These are phyloP conservation scores for Kodamaea arcana DNA, from an alignment of 1,139 yeast species.

Conservation along the genomic window DNA sequence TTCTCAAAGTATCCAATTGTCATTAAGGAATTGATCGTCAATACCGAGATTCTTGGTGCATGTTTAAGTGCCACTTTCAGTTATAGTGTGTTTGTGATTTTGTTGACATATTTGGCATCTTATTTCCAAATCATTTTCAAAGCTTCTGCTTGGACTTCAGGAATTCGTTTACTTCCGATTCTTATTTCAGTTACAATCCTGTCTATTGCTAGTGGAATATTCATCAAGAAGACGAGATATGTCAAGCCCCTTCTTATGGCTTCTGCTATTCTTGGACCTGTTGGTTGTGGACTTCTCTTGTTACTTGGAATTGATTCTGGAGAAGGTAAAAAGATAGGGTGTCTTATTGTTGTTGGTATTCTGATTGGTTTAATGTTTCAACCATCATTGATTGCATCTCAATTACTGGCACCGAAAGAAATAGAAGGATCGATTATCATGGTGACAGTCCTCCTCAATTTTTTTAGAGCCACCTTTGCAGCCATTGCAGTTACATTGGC, in stretches of 20 bases:
- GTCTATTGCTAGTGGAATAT: slow-evolving; percentile 43
- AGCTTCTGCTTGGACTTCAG: slow-evolving; percentile 52
- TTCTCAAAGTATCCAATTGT: slow-evolving; percentile 45
- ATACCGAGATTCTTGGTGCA: slow-evolving; percentile 37
- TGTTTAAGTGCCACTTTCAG: slow-evolving; percentile 33
- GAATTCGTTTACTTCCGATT: slow-evolving; percentile 53
- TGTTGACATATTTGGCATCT: slow-evolving; percentile 44
- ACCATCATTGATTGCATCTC: slow-evolving; percentile 48
- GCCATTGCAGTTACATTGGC: slow-evolving; percentile 45
- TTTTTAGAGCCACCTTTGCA: slow-evolving; percentile 46
- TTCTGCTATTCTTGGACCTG: slow-evolving; percentile 40
- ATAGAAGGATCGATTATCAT: slow-evolving; percentile 48
- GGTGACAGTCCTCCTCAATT: slow-evolving; percentile 46
- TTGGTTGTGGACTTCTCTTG: slow-evolving; percentile 52
- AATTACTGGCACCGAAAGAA: slow-evolving; percentile 50
- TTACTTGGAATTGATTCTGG: slow-evolving; percentile 36
- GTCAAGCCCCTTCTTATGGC: slow-evolving; percentile 46
- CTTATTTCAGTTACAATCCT: slow-evolving; percentile 49
- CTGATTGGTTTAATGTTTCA: slow-evolving; percentile 55
- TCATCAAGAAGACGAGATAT: slow-evolving; percentile 42
- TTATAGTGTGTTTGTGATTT: slow-evolving; percentile 44
- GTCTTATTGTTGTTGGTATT: slow-evolving; percentile 50
- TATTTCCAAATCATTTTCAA: slow-evolving; percentile 53
- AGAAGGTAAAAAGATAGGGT: slow-evolving; percentile 44
- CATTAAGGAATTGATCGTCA: slow-evolving; percentile 35